Evolutionary conservation across 139 green algal genomes (phyloP).

Genomic region (Coelastrella sp.): DNA sequence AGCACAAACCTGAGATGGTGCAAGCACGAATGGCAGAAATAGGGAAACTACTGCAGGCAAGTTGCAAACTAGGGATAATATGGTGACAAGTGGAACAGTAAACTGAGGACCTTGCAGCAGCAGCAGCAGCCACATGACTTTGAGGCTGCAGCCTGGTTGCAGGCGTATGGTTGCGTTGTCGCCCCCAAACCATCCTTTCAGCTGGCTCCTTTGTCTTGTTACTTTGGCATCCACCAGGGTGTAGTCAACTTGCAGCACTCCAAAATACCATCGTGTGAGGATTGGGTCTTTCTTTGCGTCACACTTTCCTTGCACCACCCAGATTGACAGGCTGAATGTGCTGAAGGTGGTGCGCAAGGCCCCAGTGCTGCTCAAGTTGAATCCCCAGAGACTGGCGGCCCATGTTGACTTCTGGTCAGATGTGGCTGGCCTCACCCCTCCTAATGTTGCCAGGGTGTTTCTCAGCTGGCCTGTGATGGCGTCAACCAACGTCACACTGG

Average conservation of each 20-base stretch:
- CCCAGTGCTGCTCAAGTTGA: not conserved
- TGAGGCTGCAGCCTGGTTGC: no score
- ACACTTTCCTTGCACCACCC: not conserved
- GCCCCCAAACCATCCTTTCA: no score
- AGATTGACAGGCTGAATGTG: not conserved
- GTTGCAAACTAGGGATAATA: not conserved
- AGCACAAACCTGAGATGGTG: not conserved
- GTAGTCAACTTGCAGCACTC: no score
- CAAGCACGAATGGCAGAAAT: not conserved
- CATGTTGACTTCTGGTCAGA: not conserved
- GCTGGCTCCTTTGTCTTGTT: no score
- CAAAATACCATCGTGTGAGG: no score
- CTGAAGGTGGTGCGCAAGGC: not conserved
- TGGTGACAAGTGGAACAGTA: not conserved
- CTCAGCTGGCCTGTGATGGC: not conserved
- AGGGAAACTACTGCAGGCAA: conserved; percentile 10
- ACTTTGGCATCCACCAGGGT: no score
- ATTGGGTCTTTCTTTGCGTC: no score
- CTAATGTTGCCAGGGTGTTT: not conserved
- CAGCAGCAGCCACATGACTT: not conserved
- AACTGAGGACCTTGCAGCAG: not conserved
- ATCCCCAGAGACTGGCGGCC: not conserved
- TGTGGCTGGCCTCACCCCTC: not conserved
- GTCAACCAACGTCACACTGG: not conserved
- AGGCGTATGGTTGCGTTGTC: no score